Evolutionary conservation across 208 protist genomes (phyloP), one percentile per base, ranked within the genome.

Genomic region (Naegleria fowleri): DNA sequence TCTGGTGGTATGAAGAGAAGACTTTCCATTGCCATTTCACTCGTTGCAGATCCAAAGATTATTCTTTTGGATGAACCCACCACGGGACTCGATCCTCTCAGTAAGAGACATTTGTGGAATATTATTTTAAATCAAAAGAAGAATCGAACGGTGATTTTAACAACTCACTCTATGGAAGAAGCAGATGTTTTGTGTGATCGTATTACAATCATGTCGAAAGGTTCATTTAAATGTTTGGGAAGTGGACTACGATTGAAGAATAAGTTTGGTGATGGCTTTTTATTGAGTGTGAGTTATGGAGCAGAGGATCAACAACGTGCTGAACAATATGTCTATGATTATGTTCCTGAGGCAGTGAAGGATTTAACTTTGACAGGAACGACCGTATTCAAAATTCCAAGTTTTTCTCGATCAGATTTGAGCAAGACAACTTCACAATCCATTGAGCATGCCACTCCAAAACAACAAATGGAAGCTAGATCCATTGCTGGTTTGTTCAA

Each of bases 201-300:
- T 83, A 94, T 96, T 67, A 95, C 90, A 7, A 94, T 96, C 90
- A 92, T 97, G 38, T 29, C 3, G 19, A 90, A 91, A 38, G 92
- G 92, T 75, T 55, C 91, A 0, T 90, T 96, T 55, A 93, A 95
- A 92, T 96, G 95, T 90, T 5, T 90, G 36, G 87, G 87, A 41
- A 0, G 0, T 83, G 19, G n/a, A 29, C 29, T 51, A 0, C 36
- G 59, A 29, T 48, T 90, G 25, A 90, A 90, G 15, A 90, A 51
- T 0, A 90, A 79, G 13, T 90, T 39, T 90, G 87, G 87, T 25
- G 38, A n/a, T 22, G 55, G 87, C 36, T 79, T 75, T 36, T n/a
- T 15, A 51, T 79, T 90, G 39, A 83, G 7, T 43, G 39, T 90
- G 3, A 67, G 15, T 67, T 89, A 67, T 67, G 22, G 13, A 36